Evolutionary conservation across 768 basidiomycete species (phyloP), one percentile per base, ranked within the genome.

Genomic region (Hygrocybe punicea): DNA sequence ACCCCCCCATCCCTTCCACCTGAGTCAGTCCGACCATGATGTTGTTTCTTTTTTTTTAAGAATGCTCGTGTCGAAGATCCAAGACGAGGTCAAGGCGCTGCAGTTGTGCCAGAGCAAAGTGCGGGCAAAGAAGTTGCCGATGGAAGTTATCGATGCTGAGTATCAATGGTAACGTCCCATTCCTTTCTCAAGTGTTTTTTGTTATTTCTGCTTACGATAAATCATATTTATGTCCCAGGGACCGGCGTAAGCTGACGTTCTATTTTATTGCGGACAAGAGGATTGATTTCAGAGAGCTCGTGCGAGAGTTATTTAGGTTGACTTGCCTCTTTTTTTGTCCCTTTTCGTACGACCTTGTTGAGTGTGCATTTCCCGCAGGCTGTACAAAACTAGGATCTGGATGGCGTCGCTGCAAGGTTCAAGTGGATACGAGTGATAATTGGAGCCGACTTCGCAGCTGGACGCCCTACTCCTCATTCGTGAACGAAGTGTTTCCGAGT

Each of bases 71-170:
- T 78, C 85, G 40, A 99, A 98, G 77, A 78, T 84, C 55, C 86
- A 89, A 65, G 96, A 99, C 71, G 96, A 99, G 73, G 73, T 84
- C 56, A 94, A 95, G 73, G 96, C 96, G 19, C 76, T 99, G 44
- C 86, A 91, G 65, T 76, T 98, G 54, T 97, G 95, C 63, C 85
- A 93, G 71, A 90, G 79, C 58, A 98, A 98, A 71, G 95, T 97
- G 13, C 79, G 86, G 53, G 92, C 93, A 70, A 91, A 95, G 76
- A 93, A 93, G 69, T 75, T 98, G 67, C 94, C 94, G 16, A 99
- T 99, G 96, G 93, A 98, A 72, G 94, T 99, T 57, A 86, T 97
- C 49, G 96, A 98, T 71, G 96, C 95, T 33, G 96, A 98, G 73
- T 99, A 95, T 76, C 96, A 99, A 69, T 98, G 94, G 94, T 94